These are phyloP conservation scores for Trifolium repens DNA, from an alignment of 306 rosid genomes.

Conservation along the genomic window DNA sequence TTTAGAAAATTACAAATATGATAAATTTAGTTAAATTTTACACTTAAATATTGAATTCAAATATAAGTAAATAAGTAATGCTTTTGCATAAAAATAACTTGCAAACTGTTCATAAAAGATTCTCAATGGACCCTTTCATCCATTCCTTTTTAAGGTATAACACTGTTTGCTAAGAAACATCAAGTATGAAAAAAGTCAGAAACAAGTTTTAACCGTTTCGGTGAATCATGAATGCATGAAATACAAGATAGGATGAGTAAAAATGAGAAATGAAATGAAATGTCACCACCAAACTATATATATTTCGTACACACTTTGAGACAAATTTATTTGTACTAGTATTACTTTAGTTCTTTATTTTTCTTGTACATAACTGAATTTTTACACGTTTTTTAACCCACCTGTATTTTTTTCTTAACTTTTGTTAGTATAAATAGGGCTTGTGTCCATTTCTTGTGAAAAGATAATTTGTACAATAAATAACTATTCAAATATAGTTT, in stretches of 20 bases:
- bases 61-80: not conserved
- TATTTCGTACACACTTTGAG: constrained; percentile 6
- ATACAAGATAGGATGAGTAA: not conserved
- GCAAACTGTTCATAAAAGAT: not conserved
- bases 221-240: not conserved
- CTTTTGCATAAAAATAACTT: not conserved
- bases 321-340: not conserved
- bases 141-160: not conserved
- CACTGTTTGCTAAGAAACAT: not conserved
- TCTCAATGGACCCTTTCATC: not conserved
- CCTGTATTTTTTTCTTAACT: not conserved
- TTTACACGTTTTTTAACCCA: constrained; percentile 10
- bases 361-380: constrained; percentile 8
- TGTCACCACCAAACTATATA: constrained; percentile 8
- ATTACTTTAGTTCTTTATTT: not conserved
- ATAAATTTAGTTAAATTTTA: too few relatives aligned
- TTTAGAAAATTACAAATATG: too few relatives aligned
- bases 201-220: constrained; percentile 6
- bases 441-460: not conserved
- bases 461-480: not conserved
- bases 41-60: not conserved
- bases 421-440: not conserved
- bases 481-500: not conserved
- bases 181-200: not conserved
- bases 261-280: not conserved